A percentile compares a stretch with the other conserved stretches of the same genome.
Evolutionary conservation across 805 yeast species (phyloP).

Genomic region (Suhomyces pyralidae): DNA sequence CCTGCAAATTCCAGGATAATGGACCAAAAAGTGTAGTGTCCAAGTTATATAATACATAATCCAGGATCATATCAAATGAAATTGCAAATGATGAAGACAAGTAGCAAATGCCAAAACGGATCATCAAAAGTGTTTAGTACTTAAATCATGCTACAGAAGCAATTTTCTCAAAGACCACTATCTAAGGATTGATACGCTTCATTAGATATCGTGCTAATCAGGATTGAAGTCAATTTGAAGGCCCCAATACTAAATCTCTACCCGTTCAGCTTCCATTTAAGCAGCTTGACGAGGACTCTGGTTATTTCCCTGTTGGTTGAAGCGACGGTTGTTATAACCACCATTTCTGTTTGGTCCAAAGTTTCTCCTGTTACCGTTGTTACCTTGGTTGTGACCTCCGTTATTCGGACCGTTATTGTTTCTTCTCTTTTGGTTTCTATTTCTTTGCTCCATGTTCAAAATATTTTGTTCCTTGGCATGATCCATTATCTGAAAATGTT

Average conservation of each 20-base stretch:
- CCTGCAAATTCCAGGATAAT: constrained; percentile 2
- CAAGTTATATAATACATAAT: constrained; percentile 6
- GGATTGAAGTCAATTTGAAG: background rate
- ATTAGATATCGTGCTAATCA: background rate
- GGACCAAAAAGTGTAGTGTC: background rate
- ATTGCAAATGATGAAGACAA: background rate
- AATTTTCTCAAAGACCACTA: background rate
- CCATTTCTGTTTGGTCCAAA: constrained; percentile 22
- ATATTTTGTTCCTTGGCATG: constrained; percentile 66
- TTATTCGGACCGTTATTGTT: constrained; percentile 32
- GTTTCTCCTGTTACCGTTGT: constrained; percentile 15
- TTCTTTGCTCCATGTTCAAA: constrained; percentile 48
- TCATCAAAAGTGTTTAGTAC: background rate
- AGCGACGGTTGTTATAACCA: constrained; percentile 21
- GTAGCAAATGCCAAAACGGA: background rate
- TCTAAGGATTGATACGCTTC: background rate
- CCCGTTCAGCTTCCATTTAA: background rate
- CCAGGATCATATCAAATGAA: constrained; percentile 4
- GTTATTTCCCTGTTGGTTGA: constrained; percentile 15
- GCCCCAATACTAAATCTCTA: background rate
- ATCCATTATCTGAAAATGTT: constrained; percentile 50
- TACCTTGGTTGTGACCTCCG: constrained; percentile 14
- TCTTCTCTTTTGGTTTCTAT: constrained; percentile 43
- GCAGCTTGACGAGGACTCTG: constrained; percentile 4
- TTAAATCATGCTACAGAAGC: background rate